Conservation (phyloP, 1,284 basidiomycete species). For the Porodaedalea pini region DNA sequence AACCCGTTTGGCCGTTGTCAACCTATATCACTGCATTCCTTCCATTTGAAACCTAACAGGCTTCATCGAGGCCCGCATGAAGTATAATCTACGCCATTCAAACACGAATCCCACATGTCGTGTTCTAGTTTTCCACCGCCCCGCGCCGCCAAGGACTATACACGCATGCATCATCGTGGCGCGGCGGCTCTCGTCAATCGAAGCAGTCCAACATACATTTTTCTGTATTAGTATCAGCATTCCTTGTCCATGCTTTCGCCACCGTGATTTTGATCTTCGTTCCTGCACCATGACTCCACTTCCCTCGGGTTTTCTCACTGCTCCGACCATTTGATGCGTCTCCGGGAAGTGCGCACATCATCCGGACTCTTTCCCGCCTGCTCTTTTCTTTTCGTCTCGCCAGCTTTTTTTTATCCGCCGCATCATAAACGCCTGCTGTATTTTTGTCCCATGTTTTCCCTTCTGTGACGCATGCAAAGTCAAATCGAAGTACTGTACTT, state of each 20-base stretch:
- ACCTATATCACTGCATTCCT: background rate
- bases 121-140: background rate
- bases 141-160: background rate
- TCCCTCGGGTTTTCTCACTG: no score
- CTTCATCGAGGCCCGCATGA: background rate
- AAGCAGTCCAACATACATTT: no score
- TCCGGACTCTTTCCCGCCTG: background rate
- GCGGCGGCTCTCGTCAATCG: background rate
- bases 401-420: background rate
- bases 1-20: background rate
- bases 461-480: background rate
- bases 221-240: background rate
- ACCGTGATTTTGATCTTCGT: no score
- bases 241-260: background rate
- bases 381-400: background rate
- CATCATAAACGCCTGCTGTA: constrained; percentile 1
- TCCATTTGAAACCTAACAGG: background rate
- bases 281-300: no score
- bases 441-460: background rate
- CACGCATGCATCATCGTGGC: background rate
- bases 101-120: no score
- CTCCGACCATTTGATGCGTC: no score
- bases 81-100: background rate
- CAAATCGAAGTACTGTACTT: background rate
- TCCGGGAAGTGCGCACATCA: no score